A percentile compares a stretch with the other conserved stretches of the same genome.
Conservation (phyloP, 2,329 filamentous ascomycete genomes). For the Parastagonospora nodorum region DNA sequence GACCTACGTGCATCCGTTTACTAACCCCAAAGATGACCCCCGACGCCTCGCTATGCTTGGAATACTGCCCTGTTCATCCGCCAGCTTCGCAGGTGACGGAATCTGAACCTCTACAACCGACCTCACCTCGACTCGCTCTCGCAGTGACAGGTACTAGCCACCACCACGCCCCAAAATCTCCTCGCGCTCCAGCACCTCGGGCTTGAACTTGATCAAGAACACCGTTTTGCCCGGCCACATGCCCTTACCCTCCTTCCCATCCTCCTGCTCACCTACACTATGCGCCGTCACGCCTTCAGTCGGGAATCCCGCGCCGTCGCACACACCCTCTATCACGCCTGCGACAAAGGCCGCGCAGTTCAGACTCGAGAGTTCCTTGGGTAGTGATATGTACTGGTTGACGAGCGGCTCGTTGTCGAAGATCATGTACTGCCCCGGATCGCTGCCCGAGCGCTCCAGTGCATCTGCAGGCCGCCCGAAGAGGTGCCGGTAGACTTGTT, state of each 20-base stretch:
- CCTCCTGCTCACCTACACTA: slow-evolving; percentile 59
- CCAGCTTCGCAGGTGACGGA: not conserved
- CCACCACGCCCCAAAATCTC: slow-evolving; percentile 70
- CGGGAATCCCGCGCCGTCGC: slow-evolving; percentile 88
- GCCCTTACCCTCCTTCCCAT: slow-evolving; percentile 54
- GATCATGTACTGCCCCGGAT: slow-evolving; percentile 97
- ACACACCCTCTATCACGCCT: slow-evolving; percentile 92
- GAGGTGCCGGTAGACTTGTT: slow-evolving; percentile 87
- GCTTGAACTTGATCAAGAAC: slow-evolving; percentile 89
- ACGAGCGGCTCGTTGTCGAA: slow-evolving; percentile 97
- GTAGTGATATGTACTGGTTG: slow-evolving; percentile 90
- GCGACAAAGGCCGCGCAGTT: slow-evolving; percentile 97
- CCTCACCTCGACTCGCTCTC: not conserved
- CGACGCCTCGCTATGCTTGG: slow-evolving; percentile 24
- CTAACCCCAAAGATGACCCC: not conserved
- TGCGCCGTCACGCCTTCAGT: slow-evolving; percentile 86
- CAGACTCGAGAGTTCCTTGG: slow-evolving; percentile 92
- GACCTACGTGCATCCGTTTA: too few species aligned
- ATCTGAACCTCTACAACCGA: too few species aligned
- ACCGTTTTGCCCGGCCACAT: slow-evolving; percentile 98
- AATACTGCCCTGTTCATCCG: not conserved
- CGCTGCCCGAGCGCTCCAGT: slow-evolving; percentile 84
- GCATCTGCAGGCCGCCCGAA: slow-evolving; percentile 90
- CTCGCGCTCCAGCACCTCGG: slow-evolving; percentile 91
- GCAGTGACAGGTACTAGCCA: slow-evolving; percentile 32